Percentiles rank a stretch among this genome's conserved stretches.
phyloP scores from a whole-genome alignment of 2,329 filamentous ascomycete species.

The Dothiorella sarmentorum region DNA sequence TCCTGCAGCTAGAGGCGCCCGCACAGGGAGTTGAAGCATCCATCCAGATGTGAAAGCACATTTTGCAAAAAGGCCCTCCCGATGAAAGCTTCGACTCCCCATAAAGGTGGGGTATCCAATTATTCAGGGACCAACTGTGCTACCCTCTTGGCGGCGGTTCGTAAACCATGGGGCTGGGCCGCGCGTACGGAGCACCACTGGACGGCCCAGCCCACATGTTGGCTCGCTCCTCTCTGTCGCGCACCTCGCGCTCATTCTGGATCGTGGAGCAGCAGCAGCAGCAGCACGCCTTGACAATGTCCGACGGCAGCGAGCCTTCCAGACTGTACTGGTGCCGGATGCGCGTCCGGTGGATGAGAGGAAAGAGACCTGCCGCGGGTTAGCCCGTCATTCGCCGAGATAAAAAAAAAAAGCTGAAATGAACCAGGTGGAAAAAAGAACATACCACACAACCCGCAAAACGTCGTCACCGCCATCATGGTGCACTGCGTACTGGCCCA shows the following conservation, averaged over 20 bases:
- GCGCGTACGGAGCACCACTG: slow-evolving; percentile 31
- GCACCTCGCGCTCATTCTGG: slow-evolving; percentile 46
- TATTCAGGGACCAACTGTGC: too few species aligned
- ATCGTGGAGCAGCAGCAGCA: slow-evolving; percentile 43
- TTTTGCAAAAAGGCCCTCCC: too few species aligned
- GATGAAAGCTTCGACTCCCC: too few species aligned
- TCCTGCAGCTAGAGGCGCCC: too few species aligned
- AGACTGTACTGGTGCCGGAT: slow-evolving; percentile 46
- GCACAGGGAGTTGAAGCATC: too few species aligned
- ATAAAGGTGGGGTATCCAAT: too few species aligned
- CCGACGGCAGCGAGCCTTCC: slow-evolving; percentile 33
- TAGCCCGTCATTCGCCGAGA: background rate
- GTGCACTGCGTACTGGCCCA: slow-evolving; percentile 40
- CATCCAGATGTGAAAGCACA: too few species aligned
- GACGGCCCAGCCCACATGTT: slow-evolving; percentile 39
- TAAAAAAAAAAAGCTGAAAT: background rate
- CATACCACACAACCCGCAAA: slow-evolving; percentile 37
- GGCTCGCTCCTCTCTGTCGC: slow-evolving; percentile 41
- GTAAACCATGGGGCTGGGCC: slow-evolving; percentile 34
- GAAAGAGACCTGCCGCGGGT: slow-evolving; percentile 29
- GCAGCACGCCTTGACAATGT: slow-evolving; percentile 37
- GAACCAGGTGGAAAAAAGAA: background rate
- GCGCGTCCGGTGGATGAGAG: slow-evolving; percentile 36
- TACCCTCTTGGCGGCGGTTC: background rate
- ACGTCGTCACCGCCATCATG: slow-evolving; percentile 30